Conservation (phyloP, 208 protist genomes). For the Leishmania arabica region DNA sequence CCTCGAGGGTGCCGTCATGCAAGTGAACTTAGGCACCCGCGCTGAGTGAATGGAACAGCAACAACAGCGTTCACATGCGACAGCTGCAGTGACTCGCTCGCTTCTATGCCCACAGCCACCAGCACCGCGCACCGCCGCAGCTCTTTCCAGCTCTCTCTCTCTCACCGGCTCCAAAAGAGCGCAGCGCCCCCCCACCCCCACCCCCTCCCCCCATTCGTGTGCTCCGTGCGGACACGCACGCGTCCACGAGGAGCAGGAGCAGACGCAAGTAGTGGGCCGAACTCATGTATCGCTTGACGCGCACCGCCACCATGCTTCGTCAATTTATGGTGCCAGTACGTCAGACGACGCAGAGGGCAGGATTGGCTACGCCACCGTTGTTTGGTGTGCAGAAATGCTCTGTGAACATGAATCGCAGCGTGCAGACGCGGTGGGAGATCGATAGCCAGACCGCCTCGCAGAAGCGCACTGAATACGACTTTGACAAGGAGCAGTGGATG, state of each 20-base stretch:
- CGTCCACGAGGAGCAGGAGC: background rate
- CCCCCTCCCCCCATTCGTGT: background rate
- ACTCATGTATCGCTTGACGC: background rate
- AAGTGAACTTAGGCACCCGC: background rate
- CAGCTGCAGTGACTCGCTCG: background rate
- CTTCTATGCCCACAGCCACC: background rate
- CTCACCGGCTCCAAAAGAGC: background rate
- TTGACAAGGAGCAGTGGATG: constrained; percentile 93
- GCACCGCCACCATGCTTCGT: constrained; percentile 21
- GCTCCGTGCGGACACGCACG: background rate
- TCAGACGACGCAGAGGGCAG: background rate
- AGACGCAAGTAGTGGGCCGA: background rate
- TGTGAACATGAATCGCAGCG: constrained; percentile 88
- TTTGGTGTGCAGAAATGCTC: constrained; percentile 35
- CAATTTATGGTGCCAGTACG: constrained; percentile 12
- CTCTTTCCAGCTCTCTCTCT: background rate
- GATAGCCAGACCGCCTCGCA: constrained; percentile 72
- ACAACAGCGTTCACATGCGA: too few relatives aligned
- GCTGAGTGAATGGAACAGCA: background rate
- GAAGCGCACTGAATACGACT: constrained; percentile 90
- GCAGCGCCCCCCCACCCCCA: background rate
- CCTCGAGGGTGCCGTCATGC: background rate
- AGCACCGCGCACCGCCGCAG: background rate
- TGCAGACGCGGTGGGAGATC: constrained; percentile 84
- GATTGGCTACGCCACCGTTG: background rate